Evolutionary conservation across 2,329 filamentous ascomycete species (phyloP).

Genomic region (Curvularia verruculosa): DNA sequence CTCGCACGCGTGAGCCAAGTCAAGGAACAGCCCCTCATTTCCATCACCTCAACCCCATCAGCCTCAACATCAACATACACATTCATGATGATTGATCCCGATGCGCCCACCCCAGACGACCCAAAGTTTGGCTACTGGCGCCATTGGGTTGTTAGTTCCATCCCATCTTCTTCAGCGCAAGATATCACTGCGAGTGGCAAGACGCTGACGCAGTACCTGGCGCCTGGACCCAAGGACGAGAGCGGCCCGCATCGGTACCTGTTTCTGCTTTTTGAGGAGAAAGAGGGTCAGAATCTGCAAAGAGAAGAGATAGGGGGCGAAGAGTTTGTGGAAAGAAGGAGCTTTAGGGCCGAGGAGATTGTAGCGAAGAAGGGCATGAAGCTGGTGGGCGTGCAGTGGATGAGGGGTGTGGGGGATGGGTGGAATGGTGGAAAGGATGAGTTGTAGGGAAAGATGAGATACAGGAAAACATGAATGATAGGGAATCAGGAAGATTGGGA

Average conservation of each 20-base stretch:
- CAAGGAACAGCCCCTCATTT: constrained; percentile 24
- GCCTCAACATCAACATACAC: constrained; percentile 46
- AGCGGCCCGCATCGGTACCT: constrained; percentile 45
- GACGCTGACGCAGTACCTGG: constrained; percentile 41
- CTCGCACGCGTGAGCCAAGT: constrained; percentile 47
- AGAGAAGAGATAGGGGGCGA: constrained; percentile 44
- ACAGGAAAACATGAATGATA: constrained; percentile 24
- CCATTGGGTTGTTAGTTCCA: constrained; percentile 56
- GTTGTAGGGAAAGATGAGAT: constrained; percentile 14
- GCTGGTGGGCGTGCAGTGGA: constrained; percentile 46
- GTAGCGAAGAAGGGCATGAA: constrained; percentile 35
- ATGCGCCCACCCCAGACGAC: constrained; percentile 62
- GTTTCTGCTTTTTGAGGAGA: constrained; percentile 42
- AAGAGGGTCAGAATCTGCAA: constrained; percentile 23
- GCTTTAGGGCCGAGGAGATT: constrained; percentile 35
- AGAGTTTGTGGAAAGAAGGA: constrained; percentile 45
- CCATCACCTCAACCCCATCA: constrained; percentile 38
- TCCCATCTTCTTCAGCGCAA: constrained; percentile 14
- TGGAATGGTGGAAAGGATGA: constrained; percentile 34
- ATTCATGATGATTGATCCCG: constrained; percentile 60
- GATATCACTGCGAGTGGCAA: constrained; percentile 22
- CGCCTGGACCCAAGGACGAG: constrained; percentile 45
- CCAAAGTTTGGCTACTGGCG: constrained; percentile 63
- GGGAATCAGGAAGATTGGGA: neutral
- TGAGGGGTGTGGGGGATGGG: constrained; percentile 47